Base-by-base conservation (phyloP, 306 rosid species). In the Sicyos edulis region DNA sequence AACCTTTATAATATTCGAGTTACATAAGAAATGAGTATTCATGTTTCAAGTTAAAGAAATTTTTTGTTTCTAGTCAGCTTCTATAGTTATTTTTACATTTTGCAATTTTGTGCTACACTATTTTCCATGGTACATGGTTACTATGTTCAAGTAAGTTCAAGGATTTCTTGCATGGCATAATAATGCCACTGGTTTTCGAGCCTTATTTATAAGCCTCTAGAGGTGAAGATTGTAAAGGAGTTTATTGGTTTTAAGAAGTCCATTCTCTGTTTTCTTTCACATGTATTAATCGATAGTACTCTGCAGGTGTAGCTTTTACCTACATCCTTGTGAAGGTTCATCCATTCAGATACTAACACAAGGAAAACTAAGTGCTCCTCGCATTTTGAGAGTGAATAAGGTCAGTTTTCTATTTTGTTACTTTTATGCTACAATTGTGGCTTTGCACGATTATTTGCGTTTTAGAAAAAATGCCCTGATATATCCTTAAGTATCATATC, bases 351-450 rank as follows among this genome's bases (percentile, higher is more conserved):
- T 89, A 80, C 86, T 93, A 76, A 89, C 99, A 11, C 99, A 93
- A 85, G 99, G 99, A 74, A 93, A 93, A 81, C 81, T 93, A 62
- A 93, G 99, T 74, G 99, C 97, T 67, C 99, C 99, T 54, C 96
- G 99, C 59, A 93, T 93, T 74, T 83, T 93, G 84, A 85, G 99
- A 85, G 84, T 91, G 75, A 96, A 91, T 74, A 93, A 93, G 82
- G 99, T 91, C 81, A 78, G 86, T 80, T 49, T 67, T 68, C 42
- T 68, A 6, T 6, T 74, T 45, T n/a, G 21, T 54, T 54, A 16
- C 22, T 54, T 54, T 7, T 53, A n/a, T 54, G 11, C 45, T 1
- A 40, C 45, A 40, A 1, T 42, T 42, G 47, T 42, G 10, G 47
- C 47, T 42, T 40, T 42, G 75, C 37, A 97, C 79, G 91, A 91